Evolutionary conservation across 2,329 filamentous ascomycete genomes (phyloP).

Genomic region (Botrytis aclada): DNA sequence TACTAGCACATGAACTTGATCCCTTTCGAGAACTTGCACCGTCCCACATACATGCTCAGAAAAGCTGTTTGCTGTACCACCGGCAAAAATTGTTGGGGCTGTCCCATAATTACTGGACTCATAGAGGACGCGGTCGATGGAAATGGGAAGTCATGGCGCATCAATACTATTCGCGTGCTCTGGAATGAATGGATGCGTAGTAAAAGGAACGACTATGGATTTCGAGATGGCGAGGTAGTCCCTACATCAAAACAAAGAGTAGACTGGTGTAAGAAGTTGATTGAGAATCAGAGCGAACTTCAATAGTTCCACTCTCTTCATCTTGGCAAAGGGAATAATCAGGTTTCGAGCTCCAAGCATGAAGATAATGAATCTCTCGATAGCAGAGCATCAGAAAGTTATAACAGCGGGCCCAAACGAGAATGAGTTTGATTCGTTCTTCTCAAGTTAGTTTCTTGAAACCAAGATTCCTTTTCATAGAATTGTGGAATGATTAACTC

Average conservation of each 20-base stretch:
- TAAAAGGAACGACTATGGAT: not conserved
- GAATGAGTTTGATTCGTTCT: not conserved
- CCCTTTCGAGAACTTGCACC: not conserved
- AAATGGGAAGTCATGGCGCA: too few relatives aligned
- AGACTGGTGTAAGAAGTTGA: not conserved
- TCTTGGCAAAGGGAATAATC: not conserved
- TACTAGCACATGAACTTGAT: not conserved
- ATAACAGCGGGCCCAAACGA: not conserved
- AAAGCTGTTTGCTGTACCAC: not conserved
- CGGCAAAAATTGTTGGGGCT: not conserved
- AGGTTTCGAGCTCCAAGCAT: not conserved
- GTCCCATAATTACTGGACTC: too few relatives aligned
- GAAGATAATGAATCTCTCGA: not conserved
- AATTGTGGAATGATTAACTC: too few relatives aligned
- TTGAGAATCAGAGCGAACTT: not conserved
- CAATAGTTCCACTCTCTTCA: not conserved
- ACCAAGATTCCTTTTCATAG: not conserved
- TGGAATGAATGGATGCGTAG: not conserved
- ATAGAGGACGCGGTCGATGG: too few relatives aligned
- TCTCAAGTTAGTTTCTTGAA: not conserved
- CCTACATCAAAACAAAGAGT: not conserved
- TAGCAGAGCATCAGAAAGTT: not conserved
- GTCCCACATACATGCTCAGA: not conserved
- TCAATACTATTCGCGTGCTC: not conserved
- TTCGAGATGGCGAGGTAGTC: not conserved